These are phyloP conservation scores for Cyclocybe aegerita DNA, from an alignment of 768 basidiomycete genomes.

Conservation along the genomic window DNA sequence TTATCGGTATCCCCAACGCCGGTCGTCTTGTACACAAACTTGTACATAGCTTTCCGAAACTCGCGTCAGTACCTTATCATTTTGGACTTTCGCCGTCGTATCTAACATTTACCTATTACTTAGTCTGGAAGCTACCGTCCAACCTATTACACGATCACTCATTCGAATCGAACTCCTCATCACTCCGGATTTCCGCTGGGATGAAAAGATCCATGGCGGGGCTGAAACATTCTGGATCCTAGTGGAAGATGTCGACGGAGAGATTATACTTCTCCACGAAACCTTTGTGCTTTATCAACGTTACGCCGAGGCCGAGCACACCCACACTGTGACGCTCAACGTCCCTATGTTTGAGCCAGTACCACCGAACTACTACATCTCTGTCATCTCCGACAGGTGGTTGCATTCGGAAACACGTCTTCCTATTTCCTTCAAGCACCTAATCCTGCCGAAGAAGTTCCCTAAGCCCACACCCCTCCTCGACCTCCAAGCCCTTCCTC, in stretches of 20 bases:
- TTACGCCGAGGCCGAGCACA: constrained; percentile 93
- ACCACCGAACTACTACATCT: constrained; percentile 98
- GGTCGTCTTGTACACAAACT: constrained; percentile 89
- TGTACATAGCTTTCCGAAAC: constrained; percentile 95
- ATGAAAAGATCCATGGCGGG: constrained; percentile 86
- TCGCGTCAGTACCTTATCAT: constrained; percentile 50
- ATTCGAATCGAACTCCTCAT: constrained; percentile 93
- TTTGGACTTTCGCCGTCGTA: neutral
- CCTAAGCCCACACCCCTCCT: constrained; percentile 90
- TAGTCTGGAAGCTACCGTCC: constrained; percentile 91
- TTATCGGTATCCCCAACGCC: constrained; percentile 92
- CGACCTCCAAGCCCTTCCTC: constrained; percentile 87
- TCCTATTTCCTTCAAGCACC: constrained; percentile 96
- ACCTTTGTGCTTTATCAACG: constrained; percentile 88
- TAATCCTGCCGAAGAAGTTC: constrained; percentile 97
- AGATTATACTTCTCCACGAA: constrained; percentile 94
- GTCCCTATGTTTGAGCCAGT: constrained; percentile 97
- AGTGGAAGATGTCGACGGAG: constrained; percentile 97
- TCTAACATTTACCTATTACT: neutral
- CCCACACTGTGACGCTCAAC: constrained; percentile 72
- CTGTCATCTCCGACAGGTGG: constrained; percentile 94
- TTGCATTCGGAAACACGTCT: constrained; percentile 91
- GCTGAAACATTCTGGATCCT: constrained; percentile 92
- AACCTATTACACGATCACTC: constrained; percentile 92
- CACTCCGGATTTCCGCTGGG: constrained; percentile 98